phyloP scores from a whole-genome alignment of 2,329 filamentous ascomycete genomes.

The Colletotrichum theobromicola region DNA sequence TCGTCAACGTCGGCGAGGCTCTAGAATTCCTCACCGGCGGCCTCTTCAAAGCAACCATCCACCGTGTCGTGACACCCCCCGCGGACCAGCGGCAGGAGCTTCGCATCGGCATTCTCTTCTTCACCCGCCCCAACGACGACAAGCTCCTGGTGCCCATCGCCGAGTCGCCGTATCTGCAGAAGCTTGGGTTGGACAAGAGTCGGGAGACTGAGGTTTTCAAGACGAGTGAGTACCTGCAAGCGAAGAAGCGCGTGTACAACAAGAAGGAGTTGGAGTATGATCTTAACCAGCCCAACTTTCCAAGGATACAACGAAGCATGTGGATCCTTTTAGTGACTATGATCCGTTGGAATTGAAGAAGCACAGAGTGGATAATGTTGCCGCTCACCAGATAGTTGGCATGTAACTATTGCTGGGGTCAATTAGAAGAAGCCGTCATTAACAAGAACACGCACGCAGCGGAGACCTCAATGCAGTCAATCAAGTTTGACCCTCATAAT shows the following conservation, averaged over 20 bases:
- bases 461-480: no score
- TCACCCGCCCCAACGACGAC: neutral
- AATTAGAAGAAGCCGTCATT: neutral
- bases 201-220: neutral
- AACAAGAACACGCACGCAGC: neutral
- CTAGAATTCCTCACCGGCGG: neutral
- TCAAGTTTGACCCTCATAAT: no score
- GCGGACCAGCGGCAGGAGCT: neutral
- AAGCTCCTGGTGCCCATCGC: neutral
- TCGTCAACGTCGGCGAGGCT: neutral
- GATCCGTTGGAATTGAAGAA: neutral
- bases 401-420: neutral
- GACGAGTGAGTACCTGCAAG: neutral
- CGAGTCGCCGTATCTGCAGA: neutral
- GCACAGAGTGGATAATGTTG: neutral
- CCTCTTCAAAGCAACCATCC: neutral
- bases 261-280: neutral
- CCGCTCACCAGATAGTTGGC: neutral
- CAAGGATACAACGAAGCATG: neutral
- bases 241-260: neutral
- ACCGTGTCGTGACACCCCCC: neutral
- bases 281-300: neutral
- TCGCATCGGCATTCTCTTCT: neutral
- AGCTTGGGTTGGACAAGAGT: neutral
- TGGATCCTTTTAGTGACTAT: neutral